phyloP scores from a whole-genome alignment of 2,329 filamentous ascomycete genomes.

The Dryadomyces sulphureus region DNA sequence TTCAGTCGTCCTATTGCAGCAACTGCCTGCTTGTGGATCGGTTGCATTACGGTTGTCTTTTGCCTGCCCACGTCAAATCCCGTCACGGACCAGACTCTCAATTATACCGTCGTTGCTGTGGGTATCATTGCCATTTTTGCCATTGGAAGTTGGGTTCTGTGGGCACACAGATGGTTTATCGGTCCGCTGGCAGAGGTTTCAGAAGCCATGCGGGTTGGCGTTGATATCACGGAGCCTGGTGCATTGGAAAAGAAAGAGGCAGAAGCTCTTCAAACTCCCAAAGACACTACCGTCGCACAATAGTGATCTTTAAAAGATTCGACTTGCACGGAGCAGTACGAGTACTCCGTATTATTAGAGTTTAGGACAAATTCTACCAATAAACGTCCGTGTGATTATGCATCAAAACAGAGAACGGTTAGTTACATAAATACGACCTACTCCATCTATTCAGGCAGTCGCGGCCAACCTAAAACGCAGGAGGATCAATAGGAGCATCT shows the following conservation, averaged over 20 bases:
- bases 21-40: constrained; percentile 34
- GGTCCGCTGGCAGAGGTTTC: constrained; percentile 39
- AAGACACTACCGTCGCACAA: background rate
- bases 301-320: no score
- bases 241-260: constrained; percentile 23
- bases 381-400: background rate
- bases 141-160: constrained; percentile 33
- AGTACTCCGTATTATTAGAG: background rate
- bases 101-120: constrained; percentile 44
- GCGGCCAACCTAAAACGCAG: no score
- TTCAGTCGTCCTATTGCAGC: constrained; percentile 31
- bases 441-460: no score
- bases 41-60: constrained; percentile 40
- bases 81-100: constrained; percentile 39
- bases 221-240: constrained; percentile 30
- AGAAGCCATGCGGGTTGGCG: constrained; percentile 30
- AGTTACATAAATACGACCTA: background rate
- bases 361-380: background rate
- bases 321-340: no score
- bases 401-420: background rate
- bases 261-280: constrained; percentile 6
- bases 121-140: constrained; percentile 37
- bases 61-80: constrained; percentile 41
- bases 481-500: no score
- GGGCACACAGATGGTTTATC: constrained; percentile 39